These are phyloP conservation scores for Mortierella sp. DNA, from an alignment of 371 early-diverging fungal species.

Conservation along the genomic window DNA sequence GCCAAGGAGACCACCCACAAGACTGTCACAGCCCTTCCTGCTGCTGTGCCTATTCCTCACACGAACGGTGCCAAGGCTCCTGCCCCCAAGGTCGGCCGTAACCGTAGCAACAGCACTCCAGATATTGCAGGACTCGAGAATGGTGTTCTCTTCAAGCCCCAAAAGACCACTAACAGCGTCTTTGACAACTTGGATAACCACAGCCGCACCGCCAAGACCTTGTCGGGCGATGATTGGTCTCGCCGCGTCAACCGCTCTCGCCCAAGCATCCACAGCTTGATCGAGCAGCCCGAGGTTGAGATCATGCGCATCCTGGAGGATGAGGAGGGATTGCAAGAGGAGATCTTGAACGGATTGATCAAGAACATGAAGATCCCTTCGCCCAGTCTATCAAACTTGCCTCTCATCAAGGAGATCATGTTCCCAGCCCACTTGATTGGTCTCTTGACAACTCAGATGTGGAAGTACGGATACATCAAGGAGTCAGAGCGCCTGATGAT, in stretches of 20 bases:
- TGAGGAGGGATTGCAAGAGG: conserved; percentile 85
- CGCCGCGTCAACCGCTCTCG: conserved; percentile 44
- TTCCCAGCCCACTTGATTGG: conserved; percentile 96
- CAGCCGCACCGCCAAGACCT: conserved; percentile 46
- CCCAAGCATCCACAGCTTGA: conserved; percentile 56
- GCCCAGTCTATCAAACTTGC: conserved; percentile 86
- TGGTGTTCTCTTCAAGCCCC: conserved; percentile 42
- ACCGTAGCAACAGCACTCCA: conserved; percentile 57
- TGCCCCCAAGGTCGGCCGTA: conserved; percentile 28
- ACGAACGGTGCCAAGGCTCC: conserved; percentile 16
- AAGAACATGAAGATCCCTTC: conserved; percentile 89
- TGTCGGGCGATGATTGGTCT: conserved; percentile 57
- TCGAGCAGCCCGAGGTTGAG: conserved; percentile 56
- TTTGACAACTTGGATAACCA: conserved; percentile 55
- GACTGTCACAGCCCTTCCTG: conserved; percentile 31
- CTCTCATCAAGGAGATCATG: conserved; percentile 86
- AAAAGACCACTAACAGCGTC: conserved; percentile 55
- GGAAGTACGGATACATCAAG: conserved; percentile 83
- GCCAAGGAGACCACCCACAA: conserved; percentile 40
- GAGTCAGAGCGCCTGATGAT: conserved; percentile 87
- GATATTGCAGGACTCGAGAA: conserved; percentile 49
- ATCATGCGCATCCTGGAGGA: conserved; percentile 53
- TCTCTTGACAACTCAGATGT: conserved; percentile 86
- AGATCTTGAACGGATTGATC: conserved; percentile 90
- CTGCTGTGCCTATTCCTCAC: conserved; percentile 32